These are phyloP conservation scores for Magnusiomyces tetraspermus DNA, from an alignment of 1,139 yeast species.

Conservation along the genomic window DNA sequence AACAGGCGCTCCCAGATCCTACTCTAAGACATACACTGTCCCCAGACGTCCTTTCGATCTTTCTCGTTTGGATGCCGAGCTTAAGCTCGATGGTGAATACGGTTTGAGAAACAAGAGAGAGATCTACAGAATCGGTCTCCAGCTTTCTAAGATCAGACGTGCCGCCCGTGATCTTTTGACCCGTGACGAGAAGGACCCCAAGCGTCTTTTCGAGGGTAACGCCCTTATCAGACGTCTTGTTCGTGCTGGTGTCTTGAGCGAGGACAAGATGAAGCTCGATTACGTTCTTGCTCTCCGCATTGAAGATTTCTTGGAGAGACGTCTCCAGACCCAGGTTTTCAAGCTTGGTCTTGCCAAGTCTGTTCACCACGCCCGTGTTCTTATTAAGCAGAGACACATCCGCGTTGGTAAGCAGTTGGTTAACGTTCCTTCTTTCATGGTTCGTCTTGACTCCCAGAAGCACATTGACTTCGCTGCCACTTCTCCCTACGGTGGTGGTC, in stretches of 20 bases:
- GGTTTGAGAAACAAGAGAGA: constrained; percentile 99
- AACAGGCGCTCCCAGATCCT: constrained; percentile 67
- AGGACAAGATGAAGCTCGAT: constrained; percentile 99
- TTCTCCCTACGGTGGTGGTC: constrained; percentile 99
- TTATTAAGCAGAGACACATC: constrained; percentile 97
- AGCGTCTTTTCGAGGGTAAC: constrained; percentile 99
- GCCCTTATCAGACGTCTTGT: constrained; percentile 96
- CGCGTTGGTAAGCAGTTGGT: constrained; percentile 99
- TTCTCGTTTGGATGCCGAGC: constrained; percentile 98
- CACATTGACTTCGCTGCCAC: constrained; percentile 99
- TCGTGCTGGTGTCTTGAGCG: constrained; percentile 97
- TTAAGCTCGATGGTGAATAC: constrained; percentile 98
- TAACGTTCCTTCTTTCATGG: constrained; percentile 98
- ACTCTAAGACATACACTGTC: constrained; percentile 98
- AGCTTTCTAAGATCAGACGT: constrained; percentile 99
- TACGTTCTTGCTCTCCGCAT: constrained; percentile 96
- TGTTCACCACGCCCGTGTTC: constrained; percentile 99
- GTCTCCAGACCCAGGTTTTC: constrained; percentile 99
- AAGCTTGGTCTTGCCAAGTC: constrained; percentile 99
- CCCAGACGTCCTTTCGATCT: constrained; percentile 99
- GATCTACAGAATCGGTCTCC: constrained; percentile 97
- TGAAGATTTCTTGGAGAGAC: constrained; percentile 99
- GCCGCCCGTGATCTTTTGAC: constrained; percentile 99
- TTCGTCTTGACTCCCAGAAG: constrained; percentile 99
- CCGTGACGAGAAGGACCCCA: constrained; percentile 99